Percentiles rank a stretch among this genome's conserved stretches.
These are phyloP conservation scores for Rhizoclosmatium sp. DNA, from an alignment of 192 early-diverging fungal species.

Conservation along the genomic window DNA sequence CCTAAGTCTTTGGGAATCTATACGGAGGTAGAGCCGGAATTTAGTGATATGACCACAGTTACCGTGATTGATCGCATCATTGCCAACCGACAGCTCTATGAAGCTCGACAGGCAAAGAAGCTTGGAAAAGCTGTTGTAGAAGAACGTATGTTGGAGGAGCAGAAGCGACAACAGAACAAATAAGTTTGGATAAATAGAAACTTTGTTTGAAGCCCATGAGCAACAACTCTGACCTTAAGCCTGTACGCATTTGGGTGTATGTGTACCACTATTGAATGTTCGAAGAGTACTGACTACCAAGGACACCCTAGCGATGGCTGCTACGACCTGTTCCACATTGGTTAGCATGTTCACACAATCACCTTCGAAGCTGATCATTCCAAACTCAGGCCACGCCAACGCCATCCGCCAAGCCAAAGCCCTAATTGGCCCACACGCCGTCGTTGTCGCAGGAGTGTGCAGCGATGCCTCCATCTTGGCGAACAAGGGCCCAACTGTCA, in stretches of 20 bases:
- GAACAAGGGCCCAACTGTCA: conserved; percentile 97
- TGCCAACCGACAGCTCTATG: conserved; percentile 75
- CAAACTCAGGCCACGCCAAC: conserved; percentile 78
- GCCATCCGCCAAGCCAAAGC: conserved; percentile 92
- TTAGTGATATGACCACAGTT: conserved; percentile 81
- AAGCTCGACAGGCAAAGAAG: conserved; percentile 55
- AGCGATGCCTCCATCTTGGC: conserved; percentile 90
- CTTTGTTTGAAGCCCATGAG: not conserved
- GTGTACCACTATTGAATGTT: not conserved
- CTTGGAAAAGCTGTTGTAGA: conserved; percentile 57
- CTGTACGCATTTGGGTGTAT: conserved; percentile 13
- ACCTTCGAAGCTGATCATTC: conserved; percentile 53
- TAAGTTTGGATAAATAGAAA: not conserved
- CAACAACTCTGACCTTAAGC: not conserved
- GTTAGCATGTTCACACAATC: conserved; percentile 4
- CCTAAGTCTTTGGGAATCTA: conserved; percentile 84
- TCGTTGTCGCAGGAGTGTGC: conserved; percentile 94
- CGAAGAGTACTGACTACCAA: conserved; percentile 14
- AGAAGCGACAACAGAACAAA: conserved; percentile 26
- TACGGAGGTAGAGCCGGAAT: conserved; percentile 78
- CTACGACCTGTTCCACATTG: conserved; percentile 25
- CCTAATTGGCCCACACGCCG: conserved; percentile 79
- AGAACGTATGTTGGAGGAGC: conserved; percentile 39
- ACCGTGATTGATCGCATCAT: conserved; percentile 91
- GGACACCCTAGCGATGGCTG: not conserved